Evolutionary conservation across 768 basidiomycete species (phyloP).

Genomic region (Pluteus cervinus): DNA sequence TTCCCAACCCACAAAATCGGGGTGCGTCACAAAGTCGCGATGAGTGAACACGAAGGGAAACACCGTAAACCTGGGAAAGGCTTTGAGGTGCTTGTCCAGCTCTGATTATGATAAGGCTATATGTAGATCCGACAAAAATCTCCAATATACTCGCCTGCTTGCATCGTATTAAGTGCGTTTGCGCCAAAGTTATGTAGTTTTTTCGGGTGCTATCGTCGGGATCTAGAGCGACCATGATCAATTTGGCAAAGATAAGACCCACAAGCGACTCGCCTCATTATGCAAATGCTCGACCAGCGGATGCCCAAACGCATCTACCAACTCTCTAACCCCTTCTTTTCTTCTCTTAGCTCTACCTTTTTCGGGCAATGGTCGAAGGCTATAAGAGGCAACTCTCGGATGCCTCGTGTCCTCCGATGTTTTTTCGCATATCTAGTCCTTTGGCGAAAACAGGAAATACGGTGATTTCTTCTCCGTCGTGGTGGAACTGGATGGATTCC

Average conservation of each 20-base stretch:
- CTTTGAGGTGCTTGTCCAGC: constrained; percentile 2
- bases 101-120: neutral
- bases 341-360: constrained; percentile 1
- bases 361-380: constrained; percentile 12
- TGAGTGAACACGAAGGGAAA: constrained; percentile 2
- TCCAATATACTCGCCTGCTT: constrained; percentile 4
- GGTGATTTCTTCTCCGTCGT: constrained; percentile 15
- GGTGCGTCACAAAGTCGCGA: neutral
- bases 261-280: constrained; percentile 7
- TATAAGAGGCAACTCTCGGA: constrained; percentile 10
- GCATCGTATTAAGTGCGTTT: constrained; percentile 1
- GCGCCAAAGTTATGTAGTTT: constrained; percentile 4
- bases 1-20: constrained; percentile 1
- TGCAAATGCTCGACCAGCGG: constrained; percentile 10
- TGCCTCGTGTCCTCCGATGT: constrained; percentile 13
- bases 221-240: constrained; percentile 1
- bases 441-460: constrained; percentile 14
- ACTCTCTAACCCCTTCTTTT: constrained; percentile 1
- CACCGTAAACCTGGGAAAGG: neutral
- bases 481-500: constrained; percentile 13
- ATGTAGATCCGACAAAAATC: no score
- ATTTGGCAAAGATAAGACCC: neutral
- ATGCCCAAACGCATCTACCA: constrained; percentile 8
- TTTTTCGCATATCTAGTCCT: constrained; percentile 11
- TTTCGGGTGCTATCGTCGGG: constrained; percentile 6